Percentiles rank a stretch among this genome's conserved stretches.
These are phyloP conservation scores for Nymphaea thermarum DNA, from an alignment of 164 flowering plant species.

Conservation along the genomic window DNA sequence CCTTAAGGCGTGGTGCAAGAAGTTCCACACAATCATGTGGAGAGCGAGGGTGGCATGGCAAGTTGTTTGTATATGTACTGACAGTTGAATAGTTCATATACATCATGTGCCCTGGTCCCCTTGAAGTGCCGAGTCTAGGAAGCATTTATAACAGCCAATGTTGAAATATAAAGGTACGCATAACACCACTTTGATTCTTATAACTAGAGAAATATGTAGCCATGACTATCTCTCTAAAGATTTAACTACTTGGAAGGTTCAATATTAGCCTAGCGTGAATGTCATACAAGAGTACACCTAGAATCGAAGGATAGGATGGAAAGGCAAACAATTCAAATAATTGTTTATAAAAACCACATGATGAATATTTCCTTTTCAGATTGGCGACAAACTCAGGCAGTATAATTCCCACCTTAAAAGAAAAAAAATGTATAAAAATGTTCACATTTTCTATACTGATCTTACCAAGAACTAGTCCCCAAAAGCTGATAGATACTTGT, in stretches of 20 bases:
- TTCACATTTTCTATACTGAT: too few relatives aligned
- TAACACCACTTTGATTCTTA: constrained; percentile 42
- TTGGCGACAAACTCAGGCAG: too few relatives aligned
- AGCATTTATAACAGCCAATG: constrained; percentile 31
- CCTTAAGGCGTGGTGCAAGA: constrained; percentile 28
- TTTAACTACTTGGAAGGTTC: constrained; percentile 1
- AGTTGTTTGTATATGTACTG: constrained; percentile 37
- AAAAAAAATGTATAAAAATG: too few relatives aligned
- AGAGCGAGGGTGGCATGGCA: constrained; percentile 37
- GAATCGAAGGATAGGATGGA: too few relatives aligned
- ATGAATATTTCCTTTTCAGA: too few relatives aligned
- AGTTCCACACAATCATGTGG: constrained; percentile 25
- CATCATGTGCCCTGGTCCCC: constrained; percentile 29
- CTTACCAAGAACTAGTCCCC: too few relatives aligned
- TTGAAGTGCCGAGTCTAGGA: constrained; percentile 30
- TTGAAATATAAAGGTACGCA: constrained; percentile 36
- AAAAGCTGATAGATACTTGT: too few relatives aligned
- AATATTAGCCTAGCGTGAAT: background rate
- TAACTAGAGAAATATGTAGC: constrained; percentile 58
- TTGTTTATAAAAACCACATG: too few relatives aligned
- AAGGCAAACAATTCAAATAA: too few relatives aligned
- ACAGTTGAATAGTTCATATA: constrained; percentile 46
- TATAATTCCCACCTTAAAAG: too few relatives aligned
- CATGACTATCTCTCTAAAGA: constrained; percentile 28
- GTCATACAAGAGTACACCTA: background rate